Base-by-base conservation (phyloP, 352 stramenopile species). In the Phytophthora agathidicida region DNA sequence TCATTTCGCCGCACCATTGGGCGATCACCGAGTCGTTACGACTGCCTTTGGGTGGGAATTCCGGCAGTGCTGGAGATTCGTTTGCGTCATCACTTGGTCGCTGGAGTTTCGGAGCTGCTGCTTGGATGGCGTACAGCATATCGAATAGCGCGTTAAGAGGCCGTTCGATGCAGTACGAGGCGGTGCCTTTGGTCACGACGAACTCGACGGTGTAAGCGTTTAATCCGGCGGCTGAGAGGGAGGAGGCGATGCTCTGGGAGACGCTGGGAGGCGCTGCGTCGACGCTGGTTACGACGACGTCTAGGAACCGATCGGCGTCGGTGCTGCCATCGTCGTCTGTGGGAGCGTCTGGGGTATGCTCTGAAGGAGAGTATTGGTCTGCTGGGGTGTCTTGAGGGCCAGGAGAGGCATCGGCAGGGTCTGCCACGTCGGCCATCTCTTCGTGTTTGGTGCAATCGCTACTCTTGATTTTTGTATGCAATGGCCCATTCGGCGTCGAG, bases 261-360 rank as follows among this genome's bases (percentile, higher is more conserved):
- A 83, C 68, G 5, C 64, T 73, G 8, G 65, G 38, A n/a, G 71
- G 44, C 0, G 60, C 63, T 3, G 63, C 50, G 19, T 89, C 79
- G 3, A 87, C 77, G 28, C 73, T 84, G n/a, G 80, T 89, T 26
- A 91, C 75, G 1, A 89, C 77, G 4, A 91, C 77, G 33, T 88
- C 73, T 1, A 89, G 60, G 19, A 77, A 77, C 2, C 57, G 65
- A 3, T 82, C 60, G n/a, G 45, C 32, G 13, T 54, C 19, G 14
- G 11, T 7, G 27, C 13, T 48, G 1, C 20, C 27, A 9, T 55
- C 7, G 1, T 14, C 45, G 28, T 65, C 9, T 7, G 5, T 22
- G 46, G 6, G 5, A 32, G n/a, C 8, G 32, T 31, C 9, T 37
- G 44, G 22, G 16, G 8, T 6, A 11, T 19, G 16, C 8, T 20